Conservation (phyloP, 108 stramenopile genomes). For the Cafeteria roenbergensis region DNA sequence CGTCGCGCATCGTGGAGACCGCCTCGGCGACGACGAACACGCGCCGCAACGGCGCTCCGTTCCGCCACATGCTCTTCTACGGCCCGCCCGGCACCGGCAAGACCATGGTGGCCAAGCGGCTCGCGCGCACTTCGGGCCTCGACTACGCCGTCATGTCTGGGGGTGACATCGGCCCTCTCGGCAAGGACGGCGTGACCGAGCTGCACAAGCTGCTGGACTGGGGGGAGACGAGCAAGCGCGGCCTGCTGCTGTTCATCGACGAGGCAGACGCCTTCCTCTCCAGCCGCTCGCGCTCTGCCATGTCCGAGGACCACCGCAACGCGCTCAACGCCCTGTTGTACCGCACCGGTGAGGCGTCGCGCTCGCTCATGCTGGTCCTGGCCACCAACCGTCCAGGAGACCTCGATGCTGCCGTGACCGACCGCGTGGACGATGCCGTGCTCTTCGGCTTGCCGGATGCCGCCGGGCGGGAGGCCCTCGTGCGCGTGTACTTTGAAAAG, state of each 20-base stretch:
- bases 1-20: slow-evolving; percentile 67
- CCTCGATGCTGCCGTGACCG: slow-evolving; percentile 89
- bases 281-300: slow-evolving; percentile 64
- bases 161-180: slow-evolving; percentile 94
- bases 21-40: slow-evolving; percentile 85
- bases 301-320: slow-evolving; percentile 91
- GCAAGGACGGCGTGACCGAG: slow-evolving; percentile 93
- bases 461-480: slow-evolving; percentile 75
- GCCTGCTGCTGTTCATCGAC: slow-evolving; percentile 90
- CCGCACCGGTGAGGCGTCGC: slow-evolving; percentile 55
- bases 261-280: slow-evolving; percentile 98
- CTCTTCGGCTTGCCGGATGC: slow-evolving; percentile 72
- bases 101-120: slow-evolving; percentile 90
- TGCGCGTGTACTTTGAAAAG: slow-evolving; percentile 87
- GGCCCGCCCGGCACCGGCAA: slow-evolving; percentile 97
- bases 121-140: slow-evolving; percentile 83
- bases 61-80: slow-evolving; percentile 90
- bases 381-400: slow-evolving; percentile 94
- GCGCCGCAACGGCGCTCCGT: slow-evolving; percentile 91
- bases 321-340: slow-evolving; percentile 95
- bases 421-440: slow-evolving; percentile 99
- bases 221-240: slow-evolving; percentile 80
- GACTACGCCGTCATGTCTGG: slow-evolving; percentile 97
- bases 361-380: slow-evolving; percentile 96
- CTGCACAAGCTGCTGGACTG: slow-evolving; percentile 97